phyloP scores from a whole-genome alignment of 257 asterid genomes.

The Knoxia roxburghii region DNA sequence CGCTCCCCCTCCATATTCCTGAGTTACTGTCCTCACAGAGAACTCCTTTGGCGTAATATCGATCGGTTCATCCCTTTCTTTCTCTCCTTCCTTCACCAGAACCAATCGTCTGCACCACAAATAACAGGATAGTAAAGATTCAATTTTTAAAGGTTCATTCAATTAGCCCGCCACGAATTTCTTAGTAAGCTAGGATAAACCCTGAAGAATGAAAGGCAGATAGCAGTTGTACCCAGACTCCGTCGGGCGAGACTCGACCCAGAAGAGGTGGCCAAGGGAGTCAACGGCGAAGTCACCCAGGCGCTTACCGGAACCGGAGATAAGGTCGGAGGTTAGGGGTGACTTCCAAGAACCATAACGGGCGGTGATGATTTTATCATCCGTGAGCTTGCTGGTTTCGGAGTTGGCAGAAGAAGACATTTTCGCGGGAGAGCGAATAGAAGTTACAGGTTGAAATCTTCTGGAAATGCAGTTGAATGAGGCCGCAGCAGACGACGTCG shows the following conservation, averaged over 20 bases:
- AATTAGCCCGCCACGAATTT: background rate
- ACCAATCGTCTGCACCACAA: constrained; percentile 60
- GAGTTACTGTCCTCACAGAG: constrained; percentile 83
- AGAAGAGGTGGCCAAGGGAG: constrained; percentile 57
- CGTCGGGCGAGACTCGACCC: constrained; percentile 80
- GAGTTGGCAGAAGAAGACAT: constrained; percentile 1
- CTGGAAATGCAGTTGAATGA: background rate
- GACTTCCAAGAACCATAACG: constrained; percentile 98
- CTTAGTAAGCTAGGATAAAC: background rate
- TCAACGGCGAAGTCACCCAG: constrained; percentile 71
- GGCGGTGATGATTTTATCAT: constrained; percentile 32
- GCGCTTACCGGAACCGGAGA: constrained; percentile 62
- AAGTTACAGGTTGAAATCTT: background rate
- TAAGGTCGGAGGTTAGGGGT: constrained; percentile 81
- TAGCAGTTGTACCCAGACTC: constrained; percentile 61
- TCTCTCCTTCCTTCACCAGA: constrained; percentile 68
- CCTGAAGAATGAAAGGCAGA: too few species aligned
- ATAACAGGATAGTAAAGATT: background rate
- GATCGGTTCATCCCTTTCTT: constrained; percentile 39
- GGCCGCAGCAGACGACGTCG: background rate
- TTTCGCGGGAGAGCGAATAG: background rate
- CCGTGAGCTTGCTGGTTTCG: background rate
- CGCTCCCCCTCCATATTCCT: constrained; percentile 93
- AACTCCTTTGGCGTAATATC: constrained; percentile 80
- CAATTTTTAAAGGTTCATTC: too few species aligned